Evolutionary conservation across 2,329 filamentous ascomycete species (phyloP), one percentile per base, ranked within the genome.

Genomic region (Rhynchosporium graminicola): DNA sequence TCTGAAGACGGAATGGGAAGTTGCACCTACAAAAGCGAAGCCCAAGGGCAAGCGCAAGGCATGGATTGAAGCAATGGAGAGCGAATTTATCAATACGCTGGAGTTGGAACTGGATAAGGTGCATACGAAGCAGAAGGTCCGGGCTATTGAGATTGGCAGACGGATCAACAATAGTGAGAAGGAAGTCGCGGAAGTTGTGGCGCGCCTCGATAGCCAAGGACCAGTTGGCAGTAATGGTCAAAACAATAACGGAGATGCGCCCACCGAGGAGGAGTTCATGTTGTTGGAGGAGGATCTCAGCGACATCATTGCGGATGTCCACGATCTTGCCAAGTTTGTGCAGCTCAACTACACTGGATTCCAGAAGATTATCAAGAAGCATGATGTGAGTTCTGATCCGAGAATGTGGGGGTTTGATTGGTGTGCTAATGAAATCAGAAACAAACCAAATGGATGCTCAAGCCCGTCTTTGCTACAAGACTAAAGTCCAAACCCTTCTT

Each of bases 291-390:
- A 97, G 75, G 92, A 97, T 72, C 79, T 99, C 73, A 97, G 92
- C 78, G 95, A 99, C 76, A 93, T 99, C 73, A 99, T 99, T 75
- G 95, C 95, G 70, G 94, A 99, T 74, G 95, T 99, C 28, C 94
- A 99, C 77, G 95, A 99, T 73, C 83, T 99, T 64, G 93, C 95
- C 76, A 98, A 98, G 79, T 99, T 97, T 76, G 96, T 96, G 6
- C 94, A 97, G 79, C 80, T 99, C 74, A 99, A 99, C 79, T 99
- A 99, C 75, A 98, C 94, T 0, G 95, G 95, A 4, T 99, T 99
- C 76, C 96, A 97, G 81, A 99, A 99, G 82, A 99, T 99, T 67
- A 97, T 99, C 78, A 99, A 99, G 83, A 99, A 99, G 82, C 95
- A 99, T 77, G 95, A 97, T 79, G 91, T 94, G 77, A 70, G 89